These are phyloP conservation scores for Pichia inconspicua DNA, from an alignment of 1,139 yeast genomes.

Conservation along the genomic window DNA sequence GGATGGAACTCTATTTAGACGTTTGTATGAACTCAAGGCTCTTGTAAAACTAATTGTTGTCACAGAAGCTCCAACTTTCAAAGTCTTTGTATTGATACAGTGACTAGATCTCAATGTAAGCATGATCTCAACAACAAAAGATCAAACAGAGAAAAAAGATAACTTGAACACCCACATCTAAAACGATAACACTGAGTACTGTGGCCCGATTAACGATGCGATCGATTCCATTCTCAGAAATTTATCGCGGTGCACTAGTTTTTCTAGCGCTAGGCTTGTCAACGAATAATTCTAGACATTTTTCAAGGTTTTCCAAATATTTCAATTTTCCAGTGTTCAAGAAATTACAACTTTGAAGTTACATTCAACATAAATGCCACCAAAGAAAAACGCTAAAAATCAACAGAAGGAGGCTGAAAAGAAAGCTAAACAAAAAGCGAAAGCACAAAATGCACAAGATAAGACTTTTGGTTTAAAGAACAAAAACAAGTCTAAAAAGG, in stretches of 20 bases:
- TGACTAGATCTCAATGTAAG: neutral
- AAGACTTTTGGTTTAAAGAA: constrained; percentile 93
- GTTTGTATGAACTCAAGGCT: constrained; percentile 6
- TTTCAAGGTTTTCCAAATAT: neutral
- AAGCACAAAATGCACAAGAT: constrained; percentile 71
- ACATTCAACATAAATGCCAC: constrained; percentile 42
- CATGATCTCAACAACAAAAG: neutral
- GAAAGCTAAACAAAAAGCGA: constrained; percentile 49
- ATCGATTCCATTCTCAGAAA: too few species aligned
- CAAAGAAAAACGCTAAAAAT: constrained; percentile 55
- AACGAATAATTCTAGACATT: neutral
- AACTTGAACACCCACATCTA: too few species aligned
- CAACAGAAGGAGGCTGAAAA: constrained; percentile 48
- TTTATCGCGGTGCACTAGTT: neutral
- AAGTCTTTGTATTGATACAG: neutral
- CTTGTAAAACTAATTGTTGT: neutral
- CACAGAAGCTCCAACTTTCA: neutral
- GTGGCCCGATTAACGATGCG: neutral
- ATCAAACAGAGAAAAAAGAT: too few species aligned
- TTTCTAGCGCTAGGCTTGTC: too few species aligned
- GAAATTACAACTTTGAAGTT: neutral
- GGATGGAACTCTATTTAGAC: constrained; percentile 8
- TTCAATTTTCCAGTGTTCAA: neutral
- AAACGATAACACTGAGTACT: neutral
- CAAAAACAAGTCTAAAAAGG: constrained; percentile 87